phyloP scores from a whole-genome alignment of 495 filamentous ascomycete species.

The Elasticomyces elasticus region DNA sequence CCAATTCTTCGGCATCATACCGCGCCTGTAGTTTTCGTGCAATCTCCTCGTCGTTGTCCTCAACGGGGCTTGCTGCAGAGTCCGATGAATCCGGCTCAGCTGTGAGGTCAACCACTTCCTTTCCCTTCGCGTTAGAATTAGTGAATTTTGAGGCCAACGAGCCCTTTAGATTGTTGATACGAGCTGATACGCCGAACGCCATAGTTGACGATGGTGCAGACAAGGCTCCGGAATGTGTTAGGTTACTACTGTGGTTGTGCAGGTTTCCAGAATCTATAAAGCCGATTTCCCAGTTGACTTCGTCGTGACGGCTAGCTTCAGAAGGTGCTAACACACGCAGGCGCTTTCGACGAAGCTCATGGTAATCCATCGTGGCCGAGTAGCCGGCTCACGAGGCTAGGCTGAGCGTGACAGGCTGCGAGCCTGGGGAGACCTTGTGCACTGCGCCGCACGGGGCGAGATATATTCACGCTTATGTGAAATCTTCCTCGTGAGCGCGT shows the following conservation, averaged over 20 bases:
- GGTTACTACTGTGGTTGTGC: not conserved
- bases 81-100: not conserved
- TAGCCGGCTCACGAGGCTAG: not conserved
- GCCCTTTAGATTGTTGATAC: not conserved
- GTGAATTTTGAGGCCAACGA: not conserved
- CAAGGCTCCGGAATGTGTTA: not conserved
- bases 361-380: not conserved
- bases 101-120: not conserved
- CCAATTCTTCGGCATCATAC: not conserved
- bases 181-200: not conserved
- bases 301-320: not conserved
- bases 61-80: not conserved
- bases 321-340: not conserved
- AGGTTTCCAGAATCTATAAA: not conserved
- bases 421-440: no score
- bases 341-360: not conserved
- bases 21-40: not conserved
- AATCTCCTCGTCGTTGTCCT: not conserved
- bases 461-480: no score
- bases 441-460: no score
- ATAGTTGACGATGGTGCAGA: not conserved
- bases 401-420: no score
- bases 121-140: not conserved
- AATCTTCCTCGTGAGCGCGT: no score
- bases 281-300: not conserved